Evolutionary conservation across 1,139 yeast species (phyloP).

Genomic region (Hanseniaspora sp.): DNA sequence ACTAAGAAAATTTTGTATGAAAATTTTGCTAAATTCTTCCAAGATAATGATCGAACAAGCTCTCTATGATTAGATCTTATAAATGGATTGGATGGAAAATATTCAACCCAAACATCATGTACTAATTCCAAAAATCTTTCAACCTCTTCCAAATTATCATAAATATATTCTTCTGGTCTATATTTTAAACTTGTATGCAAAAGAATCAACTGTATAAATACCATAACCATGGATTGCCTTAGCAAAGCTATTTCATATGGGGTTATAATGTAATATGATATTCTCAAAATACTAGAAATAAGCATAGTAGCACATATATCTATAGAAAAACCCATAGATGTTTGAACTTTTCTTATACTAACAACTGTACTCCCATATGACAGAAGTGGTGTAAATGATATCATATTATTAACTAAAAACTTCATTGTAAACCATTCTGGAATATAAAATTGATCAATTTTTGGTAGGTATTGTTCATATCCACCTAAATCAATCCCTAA

Average conservation of each 20-base stretch:
- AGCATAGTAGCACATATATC: slow-evolving; percentile 90
- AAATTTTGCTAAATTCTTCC: slow-evolving; percentile 22
- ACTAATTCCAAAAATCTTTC: slow-evolving; percentile 24
- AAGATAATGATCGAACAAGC: slow-evolving; percentile 20
- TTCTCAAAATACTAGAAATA: slow-evolving; percentile 60
- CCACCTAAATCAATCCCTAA: slow-evolving; percentile 19
- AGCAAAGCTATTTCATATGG: slow-evolving; percentile 70
- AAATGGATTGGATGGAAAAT: slow-evolving; percentile 23
- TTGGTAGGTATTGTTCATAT: slow-evolving; percentile 24
- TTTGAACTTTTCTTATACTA: slow-evolving; percentile 49
- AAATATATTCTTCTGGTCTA: slow-evolving; percentile 35
- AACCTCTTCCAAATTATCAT: slow-evolving; percentile 26
- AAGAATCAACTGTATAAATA: slow-evolving; percentile 56
- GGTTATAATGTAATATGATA: slow-evolving; percentile 62
- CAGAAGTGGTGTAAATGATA: slow-evolving; percentile 67
- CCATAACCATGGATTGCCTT: slow-evolving; percentile 69
- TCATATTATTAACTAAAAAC: slow-evolving; percentile 33
- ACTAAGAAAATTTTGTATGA: slow-evolving; percentile 24
- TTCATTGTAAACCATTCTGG: slow-evolving; percentile 38
- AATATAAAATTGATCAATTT: slow-evolving; percentile 34
- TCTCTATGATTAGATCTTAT: slow-evolving; percentile 25
- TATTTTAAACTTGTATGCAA: slow-evolving; percentile 53
- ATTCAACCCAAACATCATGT: slow-evolving; percentile 28
- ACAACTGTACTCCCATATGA: slow-evolving; percentile 78
- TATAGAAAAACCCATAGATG: slow-evolving; percentile 69